These are phyloP conservation scores for Nemania bipapillata DNA, from an alignment of 2,329 filamentous ascomycete genomes.

Conservation along the genomic window DNA sequence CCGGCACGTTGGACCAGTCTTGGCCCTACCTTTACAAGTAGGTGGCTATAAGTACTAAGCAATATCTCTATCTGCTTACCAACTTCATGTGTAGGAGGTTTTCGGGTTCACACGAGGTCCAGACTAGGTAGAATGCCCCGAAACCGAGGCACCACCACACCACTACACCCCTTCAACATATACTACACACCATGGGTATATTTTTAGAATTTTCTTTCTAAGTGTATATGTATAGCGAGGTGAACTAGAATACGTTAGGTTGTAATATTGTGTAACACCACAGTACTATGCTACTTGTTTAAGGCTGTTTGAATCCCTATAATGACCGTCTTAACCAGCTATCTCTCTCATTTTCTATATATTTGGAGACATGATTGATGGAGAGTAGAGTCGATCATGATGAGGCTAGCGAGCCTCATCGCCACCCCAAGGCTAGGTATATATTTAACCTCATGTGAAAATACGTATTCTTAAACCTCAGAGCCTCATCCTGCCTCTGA, in stretches of 20 bases:
- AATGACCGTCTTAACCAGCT: background rate
- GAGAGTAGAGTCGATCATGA: background rate
- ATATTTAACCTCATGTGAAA: slow-evolving; percentile 29
- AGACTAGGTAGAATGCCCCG: too few species aligned
- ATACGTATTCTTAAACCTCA: background rate
- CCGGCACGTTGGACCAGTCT: background rate
- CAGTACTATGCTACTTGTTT: background rate
- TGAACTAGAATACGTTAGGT: background rate
- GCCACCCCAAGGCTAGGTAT: slow-evolving; percentile 37
- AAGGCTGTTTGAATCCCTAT: background rate
- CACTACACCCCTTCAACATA: background rate
- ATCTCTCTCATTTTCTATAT: background rate
- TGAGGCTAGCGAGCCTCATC: slow-evolving; percentile 3
- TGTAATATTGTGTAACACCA: slow-evolving; percentile 1
- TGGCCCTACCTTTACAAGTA: too few species aligned
- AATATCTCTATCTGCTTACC: background rate
- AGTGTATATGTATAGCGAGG: background rate
- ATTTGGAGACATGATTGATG: background rate
- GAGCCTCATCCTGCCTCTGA: background rate
- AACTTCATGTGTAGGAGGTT: background rate
- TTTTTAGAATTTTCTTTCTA: slow-evolving; percentile 27
- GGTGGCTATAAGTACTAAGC: too few species aligned
- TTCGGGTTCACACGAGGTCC: too few species aligned
- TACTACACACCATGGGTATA: slow-evolving; percentile 27
- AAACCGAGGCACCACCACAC: background rate